Evolutionary conservation across 495 filamentous ascomycete genomes (phyloP).

Genomic region (Lophiostoma macrostomum): DNA sequence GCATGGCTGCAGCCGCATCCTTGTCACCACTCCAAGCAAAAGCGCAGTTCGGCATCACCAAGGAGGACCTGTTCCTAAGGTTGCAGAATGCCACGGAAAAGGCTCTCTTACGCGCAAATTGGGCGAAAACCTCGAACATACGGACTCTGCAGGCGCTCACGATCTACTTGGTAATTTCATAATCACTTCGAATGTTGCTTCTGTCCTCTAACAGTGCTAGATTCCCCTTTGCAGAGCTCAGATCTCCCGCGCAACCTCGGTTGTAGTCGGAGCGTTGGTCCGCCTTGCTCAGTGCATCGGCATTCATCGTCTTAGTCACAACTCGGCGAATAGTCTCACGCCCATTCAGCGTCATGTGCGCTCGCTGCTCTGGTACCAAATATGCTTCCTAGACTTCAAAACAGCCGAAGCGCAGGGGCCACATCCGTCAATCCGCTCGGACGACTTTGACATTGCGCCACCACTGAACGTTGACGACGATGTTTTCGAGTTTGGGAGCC

Average conservation of each 20-base stretch:
- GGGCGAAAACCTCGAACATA: slow-evolving; percentile 33
- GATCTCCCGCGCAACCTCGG: slow-evolving; percentile 32
- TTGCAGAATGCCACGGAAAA: slow-evolving; percentile 29
- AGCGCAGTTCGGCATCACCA: slow-evolving; percentile 29
- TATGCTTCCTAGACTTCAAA: slow-evolving; percentile 33
- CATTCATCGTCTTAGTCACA: slow-evolving; percentile 29
- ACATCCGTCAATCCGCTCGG: slow-evolving; percentile 31
- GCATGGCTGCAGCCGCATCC: slow-evolving; percentile 31
- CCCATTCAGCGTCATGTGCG: slow-evolving; percentile 31
- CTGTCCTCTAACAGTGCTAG: slow-evolving; percentile 10
- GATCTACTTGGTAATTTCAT: slow-evolving; percentile 28
- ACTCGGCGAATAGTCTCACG: slow-evolving; percentile 19
- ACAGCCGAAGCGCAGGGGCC: slow-evolving; percentile 33
- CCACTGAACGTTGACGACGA: slow-evolving; percentile 33
- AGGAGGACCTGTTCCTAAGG: slow-evolving; percentile 30
- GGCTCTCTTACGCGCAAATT: slow-evolving; percentile 30
- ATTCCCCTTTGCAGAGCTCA: slow-evolving; percentile 33
- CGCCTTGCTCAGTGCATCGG: slow-evolving; percentile 33
- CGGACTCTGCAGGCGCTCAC: slow-evolving; percentile 32
- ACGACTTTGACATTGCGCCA: slow-evolving; percentile 32
- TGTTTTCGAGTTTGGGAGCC: slow-evolving; percentile 32
- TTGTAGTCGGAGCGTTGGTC: slow-evolving; percentile 30
- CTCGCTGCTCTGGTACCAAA: slow-evolving; percentile 33
- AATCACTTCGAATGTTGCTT: neutral
- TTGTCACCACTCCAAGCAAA: slow-evolving; percentile 30